Evolutionary conservation across 2,329 filamentous ascomycete species (phyloP).

Genomic region (Phialemoniopsis sp.): DNA sequence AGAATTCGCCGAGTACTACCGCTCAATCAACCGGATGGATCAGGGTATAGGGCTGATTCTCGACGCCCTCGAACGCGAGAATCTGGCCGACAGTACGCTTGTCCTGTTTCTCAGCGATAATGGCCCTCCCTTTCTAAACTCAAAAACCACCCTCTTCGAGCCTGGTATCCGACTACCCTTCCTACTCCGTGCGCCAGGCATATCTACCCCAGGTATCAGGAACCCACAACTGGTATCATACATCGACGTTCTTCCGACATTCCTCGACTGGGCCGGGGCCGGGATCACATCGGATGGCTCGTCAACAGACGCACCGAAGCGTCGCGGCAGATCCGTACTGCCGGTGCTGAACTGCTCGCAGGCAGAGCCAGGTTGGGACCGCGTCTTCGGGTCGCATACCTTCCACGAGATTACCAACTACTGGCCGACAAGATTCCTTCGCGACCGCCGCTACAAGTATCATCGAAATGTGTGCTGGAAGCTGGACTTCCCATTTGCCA

Average conservation of each 20-base stretch:
- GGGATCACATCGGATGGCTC: constrained; percentile 5
- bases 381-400: constrained; percentile 46
- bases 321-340: constrained; percentile 30
- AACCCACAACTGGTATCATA: constrained; percentile 41
- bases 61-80: constrained; percentile 22
- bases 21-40: constrained; percentile 34
- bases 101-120: constrained; percentile 45
- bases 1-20: constrained; percentile 37
- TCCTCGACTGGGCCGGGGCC: constrained; percentile 32
- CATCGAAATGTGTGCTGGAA: constrained; percentile 44
- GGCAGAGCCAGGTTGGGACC: constrained; percentile 15
- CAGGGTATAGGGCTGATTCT: constrained; percentile 34
- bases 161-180: constrained; percentile 38
- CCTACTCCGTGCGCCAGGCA: constrained; percentile 28
- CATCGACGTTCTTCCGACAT: constrained; percentile 40
- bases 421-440: constrained; percentile 43
- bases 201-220: constrained; percentile 11
- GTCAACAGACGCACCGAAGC: constrained; percentile 1
- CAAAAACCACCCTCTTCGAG: constrained; percentile 45
- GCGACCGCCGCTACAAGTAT: constrained; percentile 39
- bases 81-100: constrained; percentile 29
- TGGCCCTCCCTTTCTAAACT: constrained; percentile 44
- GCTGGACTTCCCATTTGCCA: constrained; percentile 43
- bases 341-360: constrained; percentile 20
- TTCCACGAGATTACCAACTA: constrained; percentile 47